A percentile compares a stretch with the other conserved stretches of the same genome.
phyloP scores from a whole-genome alignment of 1,284 basidiomycete genomes.

The Meripilus lineatus region DNA sequence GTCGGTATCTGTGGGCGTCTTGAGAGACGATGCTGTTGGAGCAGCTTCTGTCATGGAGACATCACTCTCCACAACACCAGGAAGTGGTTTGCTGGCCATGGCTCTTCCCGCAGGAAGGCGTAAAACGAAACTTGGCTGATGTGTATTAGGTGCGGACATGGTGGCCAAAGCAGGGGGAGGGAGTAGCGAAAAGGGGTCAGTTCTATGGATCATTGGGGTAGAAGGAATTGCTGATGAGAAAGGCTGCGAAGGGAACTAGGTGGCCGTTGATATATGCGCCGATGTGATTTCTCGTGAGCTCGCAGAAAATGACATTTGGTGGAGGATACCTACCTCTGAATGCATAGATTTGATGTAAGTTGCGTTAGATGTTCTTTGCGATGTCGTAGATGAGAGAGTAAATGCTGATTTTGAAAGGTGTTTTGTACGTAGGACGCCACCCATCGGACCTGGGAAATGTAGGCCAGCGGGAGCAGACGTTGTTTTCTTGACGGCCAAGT shows the following conservation, averaged over 20 bases:
- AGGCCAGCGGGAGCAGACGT: constrained; percentile 13
- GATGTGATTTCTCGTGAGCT: no score
- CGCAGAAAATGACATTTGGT: no score
- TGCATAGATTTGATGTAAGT: neutral
- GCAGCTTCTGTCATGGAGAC: neutral
- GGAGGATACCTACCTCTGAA: neutral
- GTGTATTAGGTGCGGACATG: no score
- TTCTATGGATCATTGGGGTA: constrained; percentile 1
- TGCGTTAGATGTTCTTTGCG: constrained; percentile 7
- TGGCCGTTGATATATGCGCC: no score
- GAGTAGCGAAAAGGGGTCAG: constrained; percentile 4
- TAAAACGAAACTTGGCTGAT: constrained; percentile 1
- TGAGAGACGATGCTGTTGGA: neutral
- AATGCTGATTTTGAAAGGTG: constrained; percentile 65
- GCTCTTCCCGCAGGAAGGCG: constrained; percentile 1
- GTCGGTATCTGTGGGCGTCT: no score
- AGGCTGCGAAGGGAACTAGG: neutral
- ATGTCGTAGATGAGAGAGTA: constrained; percentile 49
- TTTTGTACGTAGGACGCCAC: constrained; percentile 47
- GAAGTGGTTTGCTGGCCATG: neutral
- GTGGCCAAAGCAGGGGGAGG: constrained; percentile 1
- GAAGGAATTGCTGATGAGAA: constrained; percentile 1
- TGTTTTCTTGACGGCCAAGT: constrained; percentile 17
- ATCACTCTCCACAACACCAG: constrained; percentile 1
- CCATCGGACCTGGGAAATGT: neutral